Conservation (phyloP, 371 early-diverging fungal species). For the Quaeritorhiza haematococci region DNA sequence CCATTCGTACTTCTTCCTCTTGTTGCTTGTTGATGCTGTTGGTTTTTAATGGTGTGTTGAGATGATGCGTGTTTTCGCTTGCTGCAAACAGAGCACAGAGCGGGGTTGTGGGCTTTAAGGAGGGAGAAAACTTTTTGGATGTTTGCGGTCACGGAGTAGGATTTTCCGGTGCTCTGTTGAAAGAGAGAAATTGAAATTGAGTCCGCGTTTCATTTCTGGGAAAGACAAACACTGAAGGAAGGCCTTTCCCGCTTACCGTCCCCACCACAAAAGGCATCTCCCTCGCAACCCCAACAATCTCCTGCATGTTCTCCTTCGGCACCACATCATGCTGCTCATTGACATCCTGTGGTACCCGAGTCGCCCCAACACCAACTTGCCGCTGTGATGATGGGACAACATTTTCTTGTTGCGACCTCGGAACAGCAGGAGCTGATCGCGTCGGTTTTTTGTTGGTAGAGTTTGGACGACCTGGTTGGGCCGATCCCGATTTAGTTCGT, state of each 20-base stretch:
- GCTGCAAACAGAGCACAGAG: slow-evolving; percentile 41
- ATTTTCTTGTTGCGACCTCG: too few relatives aligned
- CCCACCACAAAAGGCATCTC: slow-evolving; percentile 51
- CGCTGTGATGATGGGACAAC: too few relatives aligned
- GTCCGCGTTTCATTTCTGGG: too few relatives aligned
- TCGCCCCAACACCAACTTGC: slow-evolving; percentile 3
- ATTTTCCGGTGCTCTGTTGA: slow-evolving; percentile 35
- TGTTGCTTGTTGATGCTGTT: neutral
- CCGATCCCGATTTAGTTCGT: too few relatives aligned
- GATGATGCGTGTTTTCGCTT: slow-evolving; percentile 10
- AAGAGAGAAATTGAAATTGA: too few relatives aligned
- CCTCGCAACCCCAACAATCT: slow-evolving; percentile 5
- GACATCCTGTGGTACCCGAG: slow-evolving; percentile 1
- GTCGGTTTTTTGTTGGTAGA: neutral
- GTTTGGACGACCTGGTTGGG: neutral
- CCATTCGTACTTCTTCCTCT: too few relatives aligned
- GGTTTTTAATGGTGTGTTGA: slow-evolving; percentile 1
- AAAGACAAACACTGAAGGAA: too few relatives aligned
- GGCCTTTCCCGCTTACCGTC: slow-evolving; percentile 27
- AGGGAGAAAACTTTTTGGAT: slow-evolving; percentile 45
- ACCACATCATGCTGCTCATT: neutral
- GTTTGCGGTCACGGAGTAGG: slow-evolving; percentile 49
- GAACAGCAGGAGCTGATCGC: neutral
- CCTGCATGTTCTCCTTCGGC: neutral
- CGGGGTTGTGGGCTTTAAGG: slow-evolving; percentile 44